Conservation (phyloP, 768 basidiomycete genomes). For the Hemileccinum impolitum region DNA sequence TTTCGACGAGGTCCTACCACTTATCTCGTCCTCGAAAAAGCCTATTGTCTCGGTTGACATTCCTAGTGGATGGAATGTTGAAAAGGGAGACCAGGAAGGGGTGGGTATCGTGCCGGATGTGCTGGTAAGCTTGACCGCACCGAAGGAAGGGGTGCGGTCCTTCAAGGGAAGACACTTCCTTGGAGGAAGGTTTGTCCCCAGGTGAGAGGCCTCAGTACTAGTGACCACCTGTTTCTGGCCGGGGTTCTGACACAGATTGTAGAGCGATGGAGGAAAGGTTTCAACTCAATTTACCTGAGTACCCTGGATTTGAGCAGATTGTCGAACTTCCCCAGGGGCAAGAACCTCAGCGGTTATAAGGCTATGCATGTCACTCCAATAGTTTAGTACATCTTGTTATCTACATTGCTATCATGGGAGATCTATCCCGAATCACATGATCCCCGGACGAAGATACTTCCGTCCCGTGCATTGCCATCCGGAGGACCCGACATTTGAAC, state of each 20-base stretch:
- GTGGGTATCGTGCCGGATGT: slow-evolving; percentile 69
- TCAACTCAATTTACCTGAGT: slow-evolving; percentile 75
- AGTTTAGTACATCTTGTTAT: not conserved
- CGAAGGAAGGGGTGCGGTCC: slow-evolving; percentile 78
- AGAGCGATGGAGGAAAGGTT: slow-evolving; percentile 74
- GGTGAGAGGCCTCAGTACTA: slow-evolving; percentile 53
- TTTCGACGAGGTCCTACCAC: slow-evolving; percentile 72
- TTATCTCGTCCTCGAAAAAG: slow-evolving; percentile 58
- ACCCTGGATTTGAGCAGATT: slow-evolving; percentile 78
- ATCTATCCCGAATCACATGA: not conserved
- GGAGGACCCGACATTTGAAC: too few species aligned
- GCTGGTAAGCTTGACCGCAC: slow-evolving; percentile 88
- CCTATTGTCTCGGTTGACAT: slow-evolving; percentile 96
- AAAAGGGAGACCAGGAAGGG: slow-evolving; percentile 59
- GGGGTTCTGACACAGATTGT: slow-evolving; percentile 5
- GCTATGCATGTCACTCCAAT: not conserved
- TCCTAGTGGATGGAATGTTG: slow-evolving; percentile 96
- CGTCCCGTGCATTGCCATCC: too few species aligned
- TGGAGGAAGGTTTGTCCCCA: slow-evolving; percentile 90
- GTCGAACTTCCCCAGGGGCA: slow-evolving; percentile 57
- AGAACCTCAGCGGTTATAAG: slow-evolving; percentile 5
- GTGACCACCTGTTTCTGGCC: not conserved
- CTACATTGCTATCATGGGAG: not conserved
- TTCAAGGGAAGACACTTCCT: slow-evolving; percentile 88
- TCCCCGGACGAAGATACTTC: not conserved